phyloP scores from a whole-genome alignment of 139 green algal species.

The Chlorella sorokiniana region DNA sequence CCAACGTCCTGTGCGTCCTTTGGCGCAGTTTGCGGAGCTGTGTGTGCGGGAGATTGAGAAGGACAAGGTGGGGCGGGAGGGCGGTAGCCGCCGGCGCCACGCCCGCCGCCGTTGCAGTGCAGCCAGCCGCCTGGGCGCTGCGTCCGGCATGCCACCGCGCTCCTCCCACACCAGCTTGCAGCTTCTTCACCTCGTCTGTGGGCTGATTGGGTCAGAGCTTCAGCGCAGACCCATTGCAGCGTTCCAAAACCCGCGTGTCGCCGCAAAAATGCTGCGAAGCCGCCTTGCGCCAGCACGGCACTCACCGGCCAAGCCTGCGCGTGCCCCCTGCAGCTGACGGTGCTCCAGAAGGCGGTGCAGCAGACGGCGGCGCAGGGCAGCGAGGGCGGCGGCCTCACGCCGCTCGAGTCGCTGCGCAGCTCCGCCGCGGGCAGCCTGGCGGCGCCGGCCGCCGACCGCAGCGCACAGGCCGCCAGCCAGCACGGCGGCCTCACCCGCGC shows the following conservation, averaged over 20 bases:
- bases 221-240: too few relatives aligned
- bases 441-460: background rate
- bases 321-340: background rate
- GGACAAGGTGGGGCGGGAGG: constrained; percentile 51
- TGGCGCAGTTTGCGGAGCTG: constrained; percentile 80
- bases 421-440: background rate
- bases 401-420: constrained; percentile 5
- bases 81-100: too few relatives aligned
- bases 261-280: too few relatives aligned
- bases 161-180: too few relatives aligned
- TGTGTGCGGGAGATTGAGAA: constrained; percentile 87
- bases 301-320: background rate
- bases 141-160: too few relatives aligned
- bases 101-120: too few relatives aligned
- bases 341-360: constrained; percentile 45
- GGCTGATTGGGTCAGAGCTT: too few relatives aligned
- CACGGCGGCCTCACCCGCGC: constrained; percentile 15
- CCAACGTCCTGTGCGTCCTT: background rate
- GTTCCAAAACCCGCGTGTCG: too few relatives aligned
- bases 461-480: background rate
- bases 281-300: too few relatives aligned
- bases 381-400: background rate
- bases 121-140: too few relatives aligned
- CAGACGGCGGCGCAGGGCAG: constrained; percentile 18
- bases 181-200: too few relatives aligned